Percentiles rank a stretch among this genome's conserved stretches.
phyloP scores from a whole-genome alignment of 805 yeast genomes.

The Yamadazyma phyllophila region DNA sequence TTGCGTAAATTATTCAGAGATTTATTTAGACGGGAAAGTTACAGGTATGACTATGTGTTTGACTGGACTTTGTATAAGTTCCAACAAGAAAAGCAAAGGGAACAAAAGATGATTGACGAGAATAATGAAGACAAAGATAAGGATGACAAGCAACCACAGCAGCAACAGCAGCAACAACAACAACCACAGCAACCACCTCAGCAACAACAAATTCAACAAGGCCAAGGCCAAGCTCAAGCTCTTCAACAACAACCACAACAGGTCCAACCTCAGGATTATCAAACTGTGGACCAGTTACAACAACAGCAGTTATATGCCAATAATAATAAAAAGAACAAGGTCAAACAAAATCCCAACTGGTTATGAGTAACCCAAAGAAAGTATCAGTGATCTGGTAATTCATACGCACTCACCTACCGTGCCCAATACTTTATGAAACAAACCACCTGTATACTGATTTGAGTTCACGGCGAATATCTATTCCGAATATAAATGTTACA shows the following conservation, averaged over 20 bases:
- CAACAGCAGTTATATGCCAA: constrained; percentile 13
- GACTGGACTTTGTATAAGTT: constrained; percentile 94
- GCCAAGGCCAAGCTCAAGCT: constrained; percentile 6
- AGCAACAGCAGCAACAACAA: constrained; percentile 11
- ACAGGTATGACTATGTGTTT: constrained; percentile 88
- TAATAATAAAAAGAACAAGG: constrained; percentile 8
- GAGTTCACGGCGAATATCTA: neutral
- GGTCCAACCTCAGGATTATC: constrained; percentile 11
- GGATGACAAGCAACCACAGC: constrained; percentile 16
- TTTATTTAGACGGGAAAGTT: constrained; percentile 81
- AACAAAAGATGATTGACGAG: constrained; percentile 32
- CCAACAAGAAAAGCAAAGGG: constrained; percentile 56
- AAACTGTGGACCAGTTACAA: constrained; percentile 15
- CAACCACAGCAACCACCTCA: constrained; percentile 13
- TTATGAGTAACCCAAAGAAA: constrained; percentile 5
- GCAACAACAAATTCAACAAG: too few relatives aligned
- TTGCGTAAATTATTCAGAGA: constrained; percentile 88
- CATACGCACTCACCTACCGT: too few relatives aligned
- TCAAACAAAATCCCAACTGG: constrained; percentile 16
- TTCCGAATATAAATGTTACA: neutral
- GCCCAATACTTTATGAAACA: neutral
- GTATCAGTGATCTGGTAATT: too few relatives aligned
- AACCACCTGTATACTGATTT: neutral
- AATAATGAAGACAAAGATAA: constrained; percentile 13
- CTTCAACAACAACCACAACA: constrained; percentile 12